Conservation (phyloP, 441 rosid genomes). For the Syzygium malaccense region DNA sequence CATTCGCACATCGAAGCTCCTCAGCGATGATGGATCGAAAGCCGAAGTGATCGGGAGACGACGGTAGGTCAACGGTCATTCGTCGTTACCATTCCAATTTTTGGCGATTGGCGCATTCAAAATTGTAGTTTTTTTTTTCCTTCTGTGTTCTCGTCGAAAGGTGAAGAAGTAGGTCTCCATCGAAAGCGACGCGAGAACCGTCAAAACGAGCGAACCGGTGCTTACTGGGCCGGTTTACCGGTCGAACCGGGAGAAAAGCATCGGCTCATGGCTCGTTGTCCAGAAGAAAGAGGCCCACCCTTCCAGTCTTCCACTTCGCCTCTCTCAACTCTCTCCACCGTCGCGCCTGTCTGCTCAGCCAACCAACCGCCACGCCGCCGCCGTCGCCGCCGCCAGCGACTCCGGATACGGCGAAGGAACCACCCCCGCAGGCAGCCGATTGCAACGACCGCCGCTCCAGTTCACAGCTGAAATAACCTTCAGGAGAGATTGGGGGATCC, state of each 20-base stretch:
- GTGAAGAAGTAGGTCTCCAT: neutral
- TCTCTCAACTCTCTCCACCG: conserved; percentile 36
- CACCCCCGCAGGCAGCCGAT: neutral
- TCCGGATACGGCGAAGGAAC: neutral
- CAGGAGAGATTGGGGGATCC: neutral
- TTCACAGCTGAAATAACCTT: neutral
- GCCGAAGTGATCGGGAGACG: neutral
- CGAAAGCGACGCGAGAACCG: neutral
- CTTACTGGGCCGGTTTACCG: neutral
- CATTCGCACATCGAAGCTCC: neutral
- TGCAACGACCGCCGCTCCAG: neutral
- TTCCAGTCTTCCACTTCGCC: conserved; percentile 63
- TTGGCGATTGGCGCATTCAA: neutral
- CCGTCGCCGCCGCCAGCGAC: neutral
- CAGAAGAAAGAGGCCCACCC: conserved; percentile 43
- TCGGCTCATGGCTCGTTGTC: conserved; percentile 2
- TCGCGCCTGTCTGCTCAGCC: neutral
- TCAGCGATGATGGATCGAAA: neutral
- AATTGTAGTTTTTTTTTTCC: neutral
- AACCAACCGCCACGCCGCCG: neutral
- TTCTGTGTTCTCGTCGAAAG: neutral
- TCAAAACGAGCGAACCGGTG: neutral
- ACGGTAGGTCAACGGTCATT: conserved; percentile 4
- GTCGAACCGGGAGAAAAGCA: neutral
- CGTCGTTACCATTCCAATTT: neutral